Evolutionary conservation across 1,284 basidiomycete species (phyloP).

Genomic region (Xerocomus cyaneibrunnescens): DNA sequence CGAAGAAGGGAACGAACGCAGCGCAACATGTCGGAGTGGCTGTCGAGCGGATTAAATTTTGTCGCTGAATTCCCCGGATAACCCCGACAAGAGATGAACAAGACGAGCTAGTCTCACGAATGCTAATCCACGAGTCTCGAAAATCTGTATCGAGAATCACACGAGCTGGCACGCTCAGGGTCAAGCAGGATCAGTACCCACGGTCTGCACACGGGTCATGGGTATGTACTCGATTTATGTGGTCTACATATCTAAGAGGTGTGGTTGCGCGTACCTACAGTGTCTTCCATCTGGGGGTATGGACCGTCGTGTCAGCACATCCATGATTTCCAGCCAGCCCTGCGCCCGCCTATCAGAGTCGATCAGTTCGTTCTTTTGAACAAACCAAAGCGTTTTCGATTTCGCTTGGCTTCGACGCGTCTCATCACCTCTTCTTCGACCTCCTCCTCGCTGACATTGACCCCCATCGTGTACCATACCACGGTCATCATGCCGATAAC

Average conservation of each 20-base stretch:
- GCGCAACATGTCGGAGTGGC: slow-evolving; percentile 26
- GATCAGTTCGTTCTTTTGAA: slow-evolving; percentile 18
- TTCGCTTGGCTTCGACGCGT: slow-evolving; percentile 55
- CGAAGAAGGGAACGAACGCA: slow-evolving; percentile 31
- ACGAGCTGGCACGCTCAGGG: too few relatives aligned
- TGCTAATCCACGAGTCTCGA: too few relatives aligned
- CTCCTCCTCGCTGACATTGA: slow-evolving; percentile 69
- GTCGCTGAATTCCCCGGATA: slow-evolving; percentile 15
- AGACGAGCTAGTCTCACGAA: too few relatives aligned
- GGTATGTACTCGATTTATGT: too few relatives aligned
- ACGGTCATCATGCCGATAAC: slow-evolving; percentile 79
- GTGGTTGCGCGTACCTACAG: too few relatives aligned
- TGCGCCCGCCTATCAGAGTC: not conserved
- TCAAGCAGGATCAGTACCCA: not conserved
- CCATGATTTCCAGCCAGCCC: too few relatives aligned
- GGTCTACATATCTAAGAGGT: not conserved
- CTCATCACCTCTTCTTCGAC: slow-evolving; percentile 67
- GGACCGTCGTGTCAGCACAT: too few relatives aligned
- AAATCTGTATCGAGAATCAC: too few relatives aligned
- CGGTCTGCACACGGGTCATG: too few relatives aligned
- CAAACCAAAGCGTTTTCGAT: slow-evolving; percentile 37
- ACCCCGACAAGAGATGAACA: slow-evolving; percentile 16
- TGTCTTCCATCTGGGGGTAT: too few relatives aligned
- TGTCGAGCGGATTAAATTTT: slow-evolving; percentile 14
- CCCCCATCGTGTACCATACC: slow-evolving; percentile 78